Base-by-base conservation (phyloP, 371 early-diverging fungal genomes). In the Nematocida displodere region DNA sequence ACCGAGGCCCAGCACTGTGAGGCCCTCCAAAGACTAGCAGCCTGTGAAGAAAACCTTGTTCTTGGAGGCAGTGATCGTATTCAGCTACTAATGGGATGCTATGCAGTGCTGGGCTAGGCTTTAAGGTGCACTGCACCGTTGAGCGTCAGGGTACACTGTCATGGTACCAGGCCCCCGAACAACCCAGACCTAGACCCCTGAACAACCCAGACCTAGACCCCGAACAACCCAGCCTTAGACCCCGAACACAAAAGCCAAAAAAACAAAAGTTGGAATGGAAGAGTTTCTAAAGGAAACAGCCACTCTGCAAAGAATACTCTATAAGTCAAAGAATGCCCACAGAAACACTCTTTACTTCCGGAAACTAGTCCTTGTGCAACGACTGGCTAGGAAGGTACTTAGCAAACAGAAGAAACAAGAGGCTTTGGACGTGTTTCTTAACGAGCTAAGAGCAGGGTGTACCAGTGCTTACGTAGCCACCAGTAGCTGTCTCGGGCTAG, bases 401-500 rank as follows among this genome's bases (percentile, higher is more conserved):
- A 26, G 31, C 17, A 29, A 37, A 13, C 13, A 20, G 33, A 66
- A 66, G 39, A 58, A 15, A 40, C 37, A 42, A 24, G 34, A 66
- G 24, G 13, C 39, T 0, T 11, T 26, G 11, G 13, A 28, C 13
- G 11, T 42, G 13, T 39, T 68, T 17, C 64, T 61, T 1, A 28
- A 22, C 22, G 42, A 44, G 5, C 11, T 47, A 46, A 37, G 46
- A 36, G 68, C 55, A 7, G 26, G 22, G 34, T 61, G 47, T 11
- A 42, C 31, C 22, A 13, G 4, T 22, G 75, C 62, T 2, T 71
- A 71, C 48, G 37, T 61, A n/a, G 8, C 52, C 1, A 13, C 61
- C 29, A 71, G 75, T 46, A 71, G 75, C 62, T 56, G 39, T 31
- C 22, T 71, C n/a, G 62, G 52, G 22, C 24, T 46, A 26, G 75